Base-by-base conservation (phyloP, 192 early-diverging fungal genomes). In the Entomortierella beljakovae region DNA sequence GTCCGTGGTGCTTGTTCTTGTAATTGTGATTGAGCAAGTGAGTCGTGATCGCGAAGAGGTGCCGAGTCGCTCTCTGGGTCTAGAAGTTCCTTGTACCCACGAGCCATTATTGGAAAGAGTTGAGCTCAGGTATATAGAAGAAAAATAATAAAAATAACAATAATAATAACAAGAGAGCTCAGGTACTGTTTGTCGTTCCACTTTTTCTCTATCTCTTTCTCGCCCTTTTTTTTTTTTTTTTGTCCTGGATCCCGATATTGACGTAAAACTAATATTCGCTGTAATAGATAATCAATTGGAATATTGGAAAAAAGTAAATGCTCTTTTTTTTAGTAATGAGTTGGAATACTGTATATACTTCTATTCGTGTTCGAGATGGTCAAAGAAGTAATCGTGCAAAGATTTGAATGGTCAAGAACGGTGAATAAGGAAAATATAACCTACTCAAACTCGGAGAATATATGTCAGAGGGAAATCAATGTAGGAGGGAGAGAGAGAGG, bases 71-170 rank as follows among this genome's bases (percentile, higher is more conserved):
- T 18, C 54, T 74, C 71, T 26, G 60, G 57, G 8, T 79, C 75
- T 2, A 22, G 55, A 35, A 79, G 66, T 37, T 79, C 75, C 22
- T 70, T 64, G 54, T 79, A 79, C 29, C 75, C 75, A 18, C 68
- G 67, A 16, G 62, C 62, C 75, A 79, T 79, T 0, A 22, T 38
- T 15, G n/a, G n/a, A n/a, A 13, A 25, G 20, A 23, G 23, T 28
- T 57, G 42, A 43, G 18, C 25, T 23, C 8, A 53, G 22, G 51
- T 8, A 53, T 15, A 10, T 9, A 53, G 25, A 26, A 53, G 25
- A 43, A 43, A 43, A 43, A 43, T 13, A 46, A 61, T 26, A 46
- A 62, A 49, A 40, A 32, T 16, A 62, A 25, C 18, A 62, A 28
- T 1, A 55, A 56, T 29, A 28, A 35, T 4, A 22, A 11, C 16